These are phyloP conservation scores for Rhypophila decipiens DNA, from an alignment of 495 filamentous ascomycete genomes.

Conservation along the genomic window DNA sequence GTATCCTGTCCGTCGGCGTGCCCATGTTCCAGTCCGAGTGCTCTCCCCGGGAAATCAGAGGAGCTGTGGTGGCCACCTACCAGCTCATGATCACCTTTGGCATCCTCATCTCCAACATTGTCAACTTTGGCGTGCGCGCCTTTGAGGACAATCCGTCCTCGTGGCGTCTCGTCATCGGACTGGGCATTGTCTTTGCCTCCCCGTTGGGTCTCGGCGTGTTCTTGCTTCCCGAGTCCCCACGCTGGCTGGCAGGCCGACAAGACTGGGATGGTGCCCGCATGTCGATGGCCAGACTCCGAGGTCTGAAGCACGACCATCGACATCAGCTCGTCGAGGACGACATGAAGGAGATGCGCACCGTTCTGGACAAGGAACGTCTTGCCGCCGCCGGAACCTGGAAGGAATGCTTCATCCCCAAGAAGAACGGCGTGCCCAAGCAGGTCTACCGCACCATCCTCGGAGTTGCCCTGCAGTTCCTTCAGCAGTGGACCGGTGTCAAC, in stretches of 20 bases:
- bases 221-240: constrained; percentile 58
- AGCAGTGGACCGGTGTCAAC: constrained; percentile 57
- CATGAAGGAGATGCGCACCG: constrained; percentile 60
- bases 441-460: constrained; percentile 63
- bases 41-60: constrained; percentile 53
- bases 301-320: constrained; percentile 48
- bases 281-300: constrained; percentile 60
- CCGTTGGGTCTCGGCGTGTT: constrained; percentile 58
- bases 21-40: constrained; percentile 56
- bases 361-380: constrained; percentile 49
- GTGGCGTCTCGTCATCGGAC: constrained; percentile 67
- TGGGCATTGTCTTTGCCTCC: constrained; percentile 59
- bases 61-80: constrained; percentile 55
- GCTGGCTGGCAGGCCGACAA: constrained; percentile 50
- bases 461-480: constrained; percentile 60
- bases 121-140: constrained; percentile 55
- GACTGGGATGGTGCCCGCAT: constrained; percentile 50
- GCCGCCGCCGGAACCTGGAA: constrained; percentile 47
- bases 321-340: constrained; percentile 57
- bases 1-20: constrained; percentile 56
- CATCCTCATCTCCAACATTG: constrained; percentile 64
- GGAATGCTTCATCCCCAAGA: constrained; percentile 50
- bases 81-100: constrained; percentile 76
- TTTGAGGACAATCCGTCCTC: constrained; percentile 37
- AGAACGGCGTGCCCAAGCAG: constrained; percentile 48